A percentile compares a stretch with the other conserved stretches of the same genome.
Evolutionary conservation across 2,329 filamentous ascomycete genomes (phyloP).

Genomic region (Botrytis hyacinthi): DNA sequence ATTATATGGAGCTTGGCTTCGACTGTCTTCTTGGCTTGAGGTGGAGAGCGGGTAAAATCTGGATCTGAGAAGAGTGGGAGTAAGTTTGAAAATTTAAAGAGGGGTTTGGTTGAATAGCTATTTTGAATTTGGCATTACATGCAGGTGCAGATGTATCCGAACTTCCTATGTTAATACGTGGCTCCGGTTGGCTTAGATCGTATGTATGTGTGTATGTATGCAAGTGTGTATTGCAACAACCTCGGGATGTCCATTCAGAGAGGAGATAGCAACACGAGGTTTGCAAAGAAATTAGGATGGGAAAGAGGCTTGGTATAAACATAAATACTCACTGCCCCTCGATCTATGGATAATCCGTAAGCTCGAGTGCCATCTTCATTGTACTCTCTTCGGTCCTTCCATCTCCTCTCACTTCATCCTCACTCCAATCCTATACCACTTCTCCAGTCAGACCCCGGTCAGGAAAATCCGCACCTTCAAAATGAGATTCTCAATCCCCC

Average conservation of each 20-base stretch:
- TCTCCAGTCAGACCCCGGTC: background rate
- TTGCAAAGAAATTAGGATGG: background rate
- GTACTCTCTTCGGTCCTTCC: conserved; percentile 10
- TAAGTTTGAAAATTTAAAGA: background rate
- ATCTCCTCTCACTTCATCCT: background rate
- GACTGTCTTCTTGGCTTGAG: background rate
- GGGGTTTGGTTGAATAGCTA: background rate
- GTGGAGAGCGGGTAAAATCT: background rate
- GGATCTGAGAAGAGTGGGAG: background rate
- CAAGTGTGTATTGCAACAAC: background rate
- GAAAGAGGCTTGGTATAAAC: background rate
- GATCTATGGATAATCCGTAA: background rate
- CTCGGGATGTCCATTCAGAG: background rate
- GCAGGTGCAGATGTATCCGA: background rate
- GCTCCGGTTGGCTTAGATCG: background rate
- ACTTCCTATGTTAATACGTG: background rate
- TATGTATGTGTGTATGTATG: background rate
- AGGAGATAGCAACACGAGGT: background rate
- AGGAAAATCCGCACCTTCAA: background rate
- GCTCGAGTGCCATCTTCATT: background rate
- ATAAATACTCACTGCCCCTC: conserved; percentile 8
- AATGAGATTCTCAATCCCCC: conserved; percentile 3
- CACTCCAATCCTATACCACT: background rate
- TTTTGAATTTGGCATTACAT: background rate
- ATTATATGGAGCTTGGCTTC: background rate